Percentiles rank a stretch among this genome's conserved stretches.
Evolutionary conservation across 805 yeast species (phyloP).

Genomic region (Phaffomyces opuntiae): DNA sequence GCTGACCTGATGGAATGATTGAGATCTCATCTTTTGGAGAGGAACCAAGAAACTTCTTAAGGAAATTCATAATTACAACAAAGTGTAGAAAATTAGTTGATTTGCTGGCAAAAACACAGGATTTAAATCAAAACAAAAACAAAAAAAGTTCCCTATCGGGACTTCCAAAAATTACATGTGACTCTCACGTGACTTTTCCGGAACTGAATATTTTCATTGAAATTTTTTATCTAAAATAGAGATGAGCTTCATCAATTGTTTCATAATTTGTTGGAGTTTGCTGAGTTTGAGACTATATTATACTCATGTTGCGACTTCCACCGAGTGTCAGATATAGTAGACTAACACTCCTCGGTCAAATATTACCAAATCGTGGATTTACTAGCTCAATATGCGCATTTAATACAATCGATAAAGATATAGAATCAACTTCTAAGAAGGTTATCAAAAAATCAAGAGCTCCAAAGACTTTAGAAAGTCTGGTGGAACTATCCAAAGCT

Average conservation of each 20-base stretch:
- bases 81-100: not conserved
- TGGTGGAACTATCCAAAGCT: not conserved
- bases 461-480: slow-evolving; percentile 8
- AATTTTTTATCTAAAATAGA: too few species aligned
- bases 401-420: not conserved
- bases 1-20: slow-evolving; percentile 71
- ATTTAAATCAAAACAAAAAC: too few species aligned
- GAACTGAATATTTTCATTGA: too few species aligned
- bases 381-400: not conserved
- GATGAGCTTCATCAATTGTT: too few species aligned
- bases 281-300: too few species aligned
- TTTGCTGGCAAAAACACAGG: not conserved
- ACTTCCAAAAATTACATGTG: too few species aligned
- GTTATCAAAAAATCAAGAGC: not conserved
- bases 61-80: slow-evolving; percentile 51
- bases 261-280: too few species aligned
- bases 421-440: not conserved
- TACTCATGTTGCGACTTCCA: too few species aligned
- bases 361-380: not conserved
- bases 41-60: slow-evolving; percentile 55
- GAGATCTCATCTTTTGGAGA: slow-evolving; percentile 54
- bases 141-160: too few species aligned
- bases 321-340: too few species aligned
- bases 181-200: too few species aligned
- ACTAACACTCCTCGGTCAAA: too few species aligned